Conservation (phyloP, 2,329 filamentous ascomycete genomes). For the Colletotrichum zoysiae region DNA sequence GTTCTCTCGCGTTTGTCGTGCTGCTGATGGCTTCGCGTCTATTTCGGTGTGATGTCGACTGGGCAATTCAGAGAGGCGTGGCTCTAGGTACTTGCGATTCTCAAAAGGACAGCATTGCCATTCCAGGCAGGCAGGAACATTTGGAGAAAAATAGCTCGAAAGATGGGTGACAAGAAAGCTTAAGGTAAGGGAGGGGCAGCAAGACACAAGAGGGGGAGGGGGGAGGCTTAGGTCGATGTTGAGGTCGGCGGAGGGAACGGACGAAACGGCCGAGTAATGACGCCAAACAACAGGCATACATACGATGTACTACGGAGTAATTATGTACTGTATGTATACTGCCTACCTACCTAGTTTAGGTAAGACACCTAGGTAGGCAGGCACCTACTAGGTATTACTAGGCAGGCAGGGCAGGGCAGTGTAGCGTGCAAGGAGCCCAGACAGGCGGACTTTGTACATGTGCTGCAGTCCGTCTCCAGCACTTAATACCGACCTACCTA, state of each 20-base stretch:
- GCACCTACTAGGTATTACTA: too few relatives aligned
- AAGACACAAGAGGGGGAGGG: conserved; percentile 1
- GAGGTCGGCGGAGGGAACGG: conserved; percentile 36
- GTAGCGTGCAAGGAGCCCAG: too few relatives aligned
- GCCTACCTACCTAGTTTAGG: neutral
- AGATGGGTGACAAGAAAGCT: conserved; percentile 14
- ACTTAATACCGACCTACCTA: neutral
- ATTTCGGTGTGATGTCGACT: neutral
- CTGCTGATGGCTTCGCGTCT: too few relatives aligned
- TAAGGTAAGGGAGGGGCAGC: conserved; percentile 1
- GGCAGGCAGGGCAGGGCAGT: too few relatives aligned
- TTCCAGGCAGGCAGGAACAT: conserved; percentile 5
- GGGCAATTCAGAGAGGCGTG: neutral
- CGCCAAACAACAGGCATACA: conserved; percentile 17
- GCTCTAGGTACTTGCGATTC: neutral
- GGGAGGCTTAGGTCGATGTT: conserved; percentile 24
- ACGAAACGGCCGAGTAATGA: conserved; percentile 40
- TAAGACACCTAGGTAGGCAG: neutral
- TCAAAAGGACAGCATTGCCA: neutral
- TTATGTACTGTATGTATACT: too few relatives aligned
- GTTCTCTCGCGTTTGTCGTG: neutral
- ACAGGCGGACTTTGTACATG: conserved; percentile 14
- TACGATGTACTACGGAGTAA: too few relatives aligned
- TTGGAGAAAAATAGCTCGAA: neutral
- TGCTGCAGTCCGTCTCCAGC: conserved; percentile 15